Percentiles rank a stretch among this genome's conserved stretches.
Conservation (phyloP, 176 grass and related monocot genomes). For the Hsuehochloa calcarea region DNA sequence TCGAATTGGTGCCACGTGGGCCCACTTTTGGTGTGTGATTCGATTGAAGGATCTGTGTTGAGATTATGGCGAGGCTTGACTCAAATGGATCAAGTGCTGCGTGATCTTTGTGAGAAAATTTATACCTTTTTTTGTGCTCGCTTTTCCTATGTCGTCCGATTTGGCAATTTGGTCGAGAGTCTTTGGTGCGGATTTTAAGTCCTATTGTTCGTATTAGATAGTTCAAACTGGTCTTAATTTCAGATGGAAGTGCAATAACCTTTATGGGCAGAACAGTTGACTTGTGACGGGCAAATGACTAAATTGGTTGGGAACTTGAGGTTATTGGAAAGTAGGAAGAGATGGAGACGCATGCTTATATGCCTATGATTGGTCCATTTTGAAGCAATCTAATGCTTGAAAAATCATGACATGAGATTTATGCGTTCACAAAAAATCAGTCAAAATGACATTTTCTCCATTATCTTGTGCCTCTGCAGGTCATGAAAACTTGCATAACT, state of each 20-base stretch:
- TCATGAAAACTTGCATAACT: constrained; percentile 62
- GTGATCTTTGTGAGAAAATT: not conserved
- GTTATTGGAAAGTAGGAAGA: not conserved
- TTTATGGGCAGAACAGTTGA: not conserved
- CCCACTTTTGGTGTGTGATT: not conserved
- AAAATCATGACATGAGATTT: not conserved
- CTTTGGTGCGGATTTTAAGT: not conserved
- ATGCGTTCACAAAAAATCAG: not conserved
- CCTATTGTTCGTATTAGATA: not conserved
- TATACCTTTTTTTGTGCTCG: not conserved
- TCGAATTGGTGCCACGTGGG: not conserved
- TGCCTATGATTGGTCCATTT: not conserved
- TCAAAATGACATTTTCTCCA: constrained; percentile 19
- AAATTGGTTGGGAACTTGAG: not conserved
- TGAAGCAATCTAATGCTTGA: not conserved
- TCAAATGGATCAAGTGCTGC: not conserved
- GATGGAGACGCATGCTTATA: not conserved
- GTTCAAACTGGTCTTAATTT: not conserved
- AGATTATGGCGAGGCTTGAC: not conserved
- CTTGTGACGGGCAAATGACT: not conserved
- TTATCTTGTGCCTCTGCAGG: constrained; percentile 41
- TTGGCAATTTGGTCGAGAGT: not conserved
- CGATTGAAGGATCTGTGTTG: not conserved
- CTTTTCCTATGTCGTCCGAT: not conserved
- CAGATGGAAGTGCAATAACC: not conserved